Percentiles rank a stretch among this genome's conserved stretches.
These are phyloP conservation scores for Termitomyces sp. DNA, from an alignment of 768 basidiomycete genomes.

Conservation along the genomic window DNA sequence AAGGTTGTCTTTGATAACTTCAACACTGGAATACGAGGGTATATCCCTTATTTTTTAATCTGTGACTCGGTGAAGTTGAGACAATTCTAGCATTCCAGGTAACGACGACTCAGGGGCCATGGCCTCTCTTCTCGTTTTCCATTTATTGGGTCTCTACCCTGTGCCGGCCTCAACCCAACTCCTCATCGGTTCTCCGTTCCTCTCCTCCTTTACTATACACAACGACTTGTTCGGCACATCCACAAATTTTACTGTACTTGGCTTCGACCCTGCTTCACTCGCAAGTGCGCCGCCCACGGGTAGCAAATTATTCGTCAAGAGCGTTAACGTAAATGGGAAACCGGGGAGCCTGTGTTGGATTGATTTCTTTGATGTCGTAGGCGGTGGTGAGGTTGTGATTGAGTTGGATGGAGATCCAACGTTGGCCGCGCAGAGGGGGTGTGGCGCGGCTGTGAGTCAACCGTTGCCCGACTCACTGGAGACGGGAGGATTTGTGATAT, in stretches of 20 bases:
- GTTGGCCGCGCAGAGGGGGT: slow-evolving; percentile 31
- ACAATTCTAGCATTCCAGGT: slow-evolving; percentile 35
- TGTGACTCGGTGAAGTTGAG: neutral
- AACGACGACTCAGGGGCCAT: slow-evolving; percentile 53
- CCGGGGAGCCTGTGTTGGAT: slow-evolving; percentile 38
- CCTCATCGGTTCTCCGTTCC: slow-evolving; percentile 42
- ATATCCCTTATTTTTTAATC: slow-evolving; percentile 6
- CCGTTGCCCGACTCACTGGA: slow-evolving; percentile 36
- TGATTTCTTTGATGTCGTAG: slow-evolving; percentile 36
- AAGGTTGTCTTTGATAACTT: slow-evolving; percentile 40
- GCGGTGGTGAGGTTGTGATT: slow-evolving; percentile 40
- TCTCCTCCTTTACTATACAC: slow-evolving; percentile 38
- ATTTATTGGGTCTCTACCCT: slow-evolving; percentile 46
- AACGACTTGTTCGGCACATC: slow-evolving; percentile 33
- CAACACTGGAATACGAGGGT: slow-evolving; percentile 41
- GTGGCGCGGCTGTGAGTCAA: slow-evolving; percentile 24
- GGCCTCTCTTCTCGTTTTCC: slow-evolving; percentile 45
- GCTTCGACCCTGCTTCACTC: slow-evolving; percentile 35
- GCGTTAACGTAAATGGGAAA: slow-evolving; percentile 37
- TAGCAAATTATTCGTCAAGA: slow-evolving; percentile 38
- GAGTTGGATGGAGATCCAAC: slow-evolving; percentile 34
- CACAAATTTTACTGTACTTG: slow-evolving; percentile 35
- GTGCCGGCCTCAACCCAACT: slow-evolving; percentile 41
- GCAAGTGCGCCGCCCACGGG: slow-evolving; percentile 31
- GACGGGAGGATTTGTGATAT: slow-evolving; percentile 30